Evolutionary conservation across 1,139 yeast species (phyloP), one percentile per base, ranked within the genome.

Genomic region (Spathaspora sp.): DNA sequence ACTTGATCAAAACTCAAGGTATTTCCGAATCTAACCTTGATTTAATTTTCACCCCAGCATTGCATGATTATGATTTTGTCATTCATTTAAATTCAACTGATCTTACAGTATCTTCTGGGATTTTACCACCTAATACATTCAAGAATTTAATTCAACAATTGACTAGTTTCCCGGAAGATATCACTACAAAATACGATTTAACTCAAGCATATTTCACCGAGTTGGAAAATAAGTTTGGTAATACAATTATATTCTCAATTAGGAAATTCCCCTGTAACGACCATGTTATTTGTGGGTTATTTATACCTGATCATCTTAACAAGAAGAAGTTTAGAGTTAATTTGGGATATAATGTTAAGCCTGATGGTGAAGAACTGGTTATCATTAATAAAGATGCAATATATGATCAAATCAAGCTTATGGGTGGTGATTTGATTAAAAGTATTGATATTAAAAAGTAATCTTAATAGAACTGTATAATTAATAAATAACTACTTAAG

Each of bases 21-120:
- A 54, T 81, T 17, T 68, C 67, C 47, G 70, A 72, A 29, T 67
- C 73, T 26, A 74, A 77, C 4, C 63, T 86, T 39, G 80, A 76
- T 42, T 60, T 82, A 40, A 66, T 89, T 43, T 89, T 89, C 63
- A 81, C 86, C 0, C 93, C 98, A 2, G 90, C 96, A 0, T 70
- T 88, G 50, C 76, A 78, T 50, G 98, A 91, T 65, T 93, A 85
- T 59, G 96, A 91, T 61, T 81, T 93, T 56, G 84, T 84, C 10
- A 74, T 91, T 49, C 74, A 77, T 44, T 68, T 89, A 43, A 79
- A 77, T 54, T 68, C 80, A 16, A 62, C 49, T 11, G 75, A 78
- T 43, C 61, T 76, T 43, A 66, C 72, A 36, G 59, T 70, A 2
- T 66, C 76, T 6, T 76, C 82, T 3, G 93, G 93, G 52, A 67